Evolutionary conservation across 108 stramenopile genomes (phyloP), one percentile per base, ranked within the genome.

Genomic region (Schizochytrium sp.): DNA sequence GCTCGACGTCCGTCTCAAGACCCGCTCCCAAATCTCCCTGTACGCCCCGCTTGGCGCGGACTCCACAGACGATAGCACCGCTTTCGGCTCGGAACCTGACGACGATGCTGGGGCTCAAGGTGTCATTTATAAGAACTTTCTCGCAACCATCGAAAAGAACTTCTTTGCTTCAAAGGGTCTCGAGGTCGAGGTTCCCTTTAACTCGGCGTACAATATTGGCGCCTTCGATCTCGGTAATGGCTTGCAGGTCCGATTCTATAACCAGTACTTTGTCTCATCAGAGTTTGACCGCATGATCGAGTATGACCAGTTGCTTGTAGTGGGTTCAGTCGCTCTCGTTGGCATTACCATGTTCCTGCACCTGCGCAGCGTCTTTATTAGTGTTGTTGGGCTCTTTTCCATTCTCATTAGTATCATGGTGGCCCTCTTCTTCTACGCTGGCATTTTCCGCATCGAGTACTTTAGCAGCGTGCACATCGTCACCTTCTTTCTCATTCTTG

Each of bases 401-500:
- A 89, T 92, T 47, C n/a, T 92, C 23, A 5, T 16, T 6, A 48
- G 87, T 23, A 71, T 92, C 18, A 72, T 87, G 19, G 28, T 89
- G 21, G 83, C 76, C 16, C 51, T 88, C 45, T 87, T 90, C 72
- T 3, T 92, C 47, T 92, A 92, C 90, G 51, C 23, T 25, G 53
- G 58, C 59, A 45, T 92, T 53, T 57, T 87, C 45, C 53, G 63
- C 47, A 57, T 92, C 58, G 16, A 47, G 25, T 90, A 72, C 90
- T 88, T 90, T 60, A 72, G 53, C 28, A 58, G 34, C 47, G 44
- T 92, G 16, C 88, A 92, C 63, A 18, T 72, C 6, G 72, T 92
- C 43, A 53, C 55, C 28, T 43, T 92, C n/a, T 92, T 92, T 88
- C 60, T 91, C 45, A 58, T 91, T 19, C 87, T 89, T 5, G 91